Evolutionary conservation across 2,329 filamentous ascomycete genomes (phyloP), one percentile per base, ranked within the genome.

Genomic region (Tolypocladium cylindrosporum): DNA sequence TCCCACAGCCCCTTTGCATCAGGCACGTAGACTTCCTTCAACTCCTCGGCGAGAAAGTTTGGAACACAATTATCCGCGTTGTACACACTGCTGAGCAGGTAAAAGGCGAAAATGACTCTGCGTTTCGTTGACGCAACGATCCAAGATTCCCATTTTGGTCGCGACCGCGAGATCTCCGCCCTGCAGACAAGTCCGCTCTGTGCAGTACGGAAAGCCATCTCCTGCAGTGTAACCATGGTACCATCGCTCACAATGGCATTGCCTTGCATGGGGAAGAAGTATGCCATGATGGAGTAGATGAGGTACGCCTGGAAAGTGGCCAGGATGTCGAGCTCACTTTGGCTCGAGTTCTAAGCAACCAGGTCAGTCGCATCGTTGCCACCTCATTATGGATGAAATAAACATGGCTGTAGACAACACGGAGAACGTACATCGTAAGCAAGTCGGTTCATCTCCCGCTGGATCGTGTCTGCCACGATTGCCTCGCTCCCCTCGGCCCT

Each of bases 221-320:
- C 75, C 65, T 82, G 79, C 1, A 83, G 71, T 13, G 75, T 76
- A 57, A 81, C 76, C 65, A 81, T 76, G 3, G 71, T 69, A 14
- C 75, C 70, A 14, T 76, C 74, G 6, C 75, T 65, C 40, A 75
- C 71, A 0, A 70, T 61, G 13, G 61, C 57, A 0, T 63, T 54
- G n/a, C 62, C 61, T 11, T 65, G 62, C 0, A 61, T 61, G 1
- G 72, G 61, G 0, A 66, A 65, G 56, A 80, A 81, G 62, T 79
- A 81, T 3, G 79, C 54, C 2, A 77, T 69, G 64, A 83, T 74
- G 2, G 73, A 66, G 59, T 82, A 81, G n/a, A 82, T 71, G 3
- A 84, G 67, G 63, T 80, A 81, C 0, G 79, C 77, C 60, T 84
- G 81, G 43, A 82, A 80, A 1, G 74, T 68, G 0, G 73, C 71